Conservation (phyloP, 805 yeast species). For the Starmera dryadoides region DNA sequence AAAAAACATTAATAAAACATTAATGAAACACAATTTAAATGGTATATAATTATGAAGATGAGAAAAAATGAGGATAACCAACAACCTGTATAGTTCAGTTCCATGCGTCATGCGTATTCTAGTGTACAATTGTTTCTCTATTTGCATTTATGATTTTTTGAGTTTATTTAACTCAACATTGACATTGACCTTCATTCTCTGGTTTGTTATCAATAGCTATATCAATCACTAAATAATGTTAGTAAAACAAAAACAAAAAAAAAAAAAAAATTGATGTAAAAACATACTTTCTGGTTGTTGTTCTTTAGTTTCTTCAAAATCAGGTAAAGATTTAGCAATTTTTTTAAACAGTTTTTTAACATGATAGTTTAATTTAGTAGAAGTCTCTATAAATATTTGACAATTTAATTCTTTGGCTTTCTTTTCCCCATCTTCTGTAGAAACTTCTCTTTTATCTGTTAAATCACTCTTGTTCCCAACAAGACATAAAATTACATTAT, state of each 20-base stretch:
- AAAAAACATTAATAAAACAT: no score
- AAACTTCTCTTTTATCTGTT: slow-evolving; percentile 71
- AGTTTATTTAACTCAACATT: no score
- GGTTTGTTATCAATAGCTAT: slow-evolving; percentile 14
- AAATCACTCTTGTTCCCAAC: slow-evolving; percentile 93
- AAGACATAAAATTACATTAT: slow-evolving; percentile 78
- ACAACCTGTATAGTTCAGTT: no score
- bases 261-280: not conserved
- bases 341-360: slow-evolving; percentile 85
- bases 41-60: not conserved
- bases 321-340: slow-evolving; percentile 88
- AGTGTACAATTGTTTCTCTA: no score
- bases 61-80: no score
- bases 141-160: no score
- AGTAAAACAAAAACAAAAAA: slow-evolving; percentile 2
- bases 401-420: slow-evolving; percentile 69
- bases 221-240: slow-evolving; percentile 17
- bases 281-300: slow-evolving; percentile 16
- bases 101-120: no score
- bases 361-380: slow-evolving; percentile 91
- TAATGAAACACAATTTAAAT: no score
- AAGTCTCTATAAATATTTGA: slow-evolving; percentile 81
- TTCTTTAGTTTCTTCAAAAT: slow-evolving; percentile 40
- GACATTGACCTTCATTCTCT: slow-evolving; percentile 17
- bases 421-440: slow-evolving; percentile 77